Conservation (phyloP, 2,329 filamentous ascomycete species). For the Apiospora phragmitis region DNA sequence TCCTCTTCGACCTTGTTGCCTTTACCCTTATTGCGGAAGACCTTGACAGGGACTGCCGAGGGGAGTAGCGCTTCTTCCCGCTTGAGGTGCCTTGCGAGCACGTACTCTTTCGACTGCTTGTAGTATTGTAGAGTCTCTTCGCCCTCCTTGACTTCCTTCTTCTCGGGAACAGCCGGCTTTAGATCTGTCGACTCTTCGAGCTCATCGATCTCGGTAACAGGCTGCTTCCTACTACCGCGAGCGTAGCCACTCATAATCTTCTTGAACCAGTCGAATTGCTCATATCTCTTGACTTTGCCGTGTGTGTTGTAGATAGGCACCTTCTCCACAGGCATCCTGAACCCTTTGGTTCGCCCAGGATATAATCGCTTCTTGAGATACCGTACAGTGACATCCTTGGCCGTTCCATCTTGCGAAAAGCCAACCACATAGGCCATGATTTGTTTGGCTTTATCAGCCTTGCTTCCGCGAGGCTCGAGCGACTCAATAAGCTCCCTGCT, state of each 20-base stretch:
- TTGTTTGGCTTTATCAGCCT: constrained; percentile 84
- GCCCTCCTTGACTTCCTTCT: constrained; percentile 71
- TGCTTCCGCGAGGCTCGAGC: constrained; percentile 80
- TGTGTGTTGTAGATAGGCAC: constrained; percentile 75
- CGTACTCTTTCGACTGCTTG: constrained; percentile 82
- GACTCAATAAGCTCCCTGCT: constrained; percentile 71
- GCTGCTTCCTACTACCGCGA: constrained; percentile 47
- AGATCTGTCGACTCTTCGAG: constrained; percentile 78
- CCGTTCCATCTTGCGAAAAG: constrained; percentile 79
- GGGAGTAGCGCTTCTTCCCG: constrained; percentile 85
- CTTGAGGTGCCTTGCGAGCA: constrained; percentile 81
- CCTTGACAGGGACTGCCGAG: constrained; percentile 67
- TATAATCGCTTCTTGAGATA: constrained; percentile 82
- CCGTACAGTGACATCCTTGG: constrained; percentile 91
- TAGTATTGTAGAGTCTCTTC: constrained; percentile 86
- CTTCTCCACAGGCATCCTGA: constrained; percentile 76
- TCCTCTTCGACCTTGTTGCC: constrained; percentile 73
- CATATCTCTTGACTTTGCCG: constrained; percentile 75
- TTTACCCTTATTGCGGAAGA: constrained; percentile 75
- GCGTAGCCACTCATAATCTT: constrained; percentile 73
- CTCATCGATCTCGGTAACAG: constrained; percentile 72
- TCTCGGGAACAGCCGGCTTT: constrained; percentile 69
- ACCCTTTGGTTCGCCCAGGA: constrained; percentile 87
- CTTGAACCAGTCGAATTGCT: constrained; percentile 87
- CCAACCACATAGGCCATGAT: constrained; percentile 88